These are phyloP conservation scores for Penicillium decumbens DNA, from an alignment of 2,329 filamentous ascomycete genomes.

Conservation along the genomic window DNA sequence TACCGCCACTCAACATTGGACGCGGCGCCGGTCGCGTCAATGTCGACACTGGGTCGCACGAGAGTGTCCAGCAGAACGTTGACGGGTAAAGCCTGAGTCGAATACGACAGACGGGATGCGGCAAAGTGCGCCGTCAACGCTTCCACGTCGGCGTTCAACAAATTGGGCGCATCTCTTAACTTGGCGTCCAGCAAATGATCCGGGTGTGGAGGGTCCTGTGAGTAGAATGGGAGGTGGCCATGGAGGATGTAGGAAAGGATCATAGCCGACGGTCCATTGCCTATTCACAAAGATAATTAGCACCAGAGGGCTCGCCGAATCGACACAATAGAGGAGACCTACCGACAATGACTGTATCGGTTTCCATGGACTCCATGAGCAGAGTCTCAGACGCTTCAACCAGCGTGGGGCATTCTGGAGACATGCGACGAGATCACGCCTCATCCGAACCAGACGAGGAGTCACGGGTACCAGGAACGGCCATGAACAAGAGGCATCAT, in stretches of 20 bases:
- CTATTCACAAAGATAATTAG: constrained; percentile 33
- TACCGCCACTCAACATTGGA: constrained; percentile 54
- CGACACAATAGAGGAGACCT: constrained; percentile 21
- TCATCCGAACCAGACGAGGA: background rate
- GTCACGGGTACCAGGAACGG: constrained; percentile 15
- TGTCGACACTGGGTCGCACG: constrained; percentile 55
- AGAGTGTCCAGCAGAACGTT: constrained; percentile 59
- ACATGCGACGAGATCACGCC: constrained; percentile 21
- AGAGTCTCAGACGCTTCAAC: constrained; percentile 23
- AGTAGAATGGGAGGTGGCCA: constrained; percentile 56
- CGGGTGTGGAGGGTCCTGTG: constrained; percentile 49
- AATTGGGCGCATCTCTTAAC: constrained; percentile 44
- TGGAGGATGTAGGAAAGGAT: constrained; percentile 61
- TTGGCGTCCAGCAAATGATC: constrained; percentile 55
- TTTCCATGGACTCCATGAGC: constrained; percentile 30
- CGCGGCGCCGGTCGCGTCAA: constrained; percentile 48
- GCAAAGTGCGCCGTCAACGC: constrained; percentile 55
- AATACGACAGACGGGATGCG: constrained; percentile 56
- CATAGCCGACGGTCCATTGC: constrained; percentile 59
- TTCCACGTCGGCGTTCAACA: constrained; percentile 47
- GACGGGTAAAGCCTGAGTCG: constrained; percentile 56
- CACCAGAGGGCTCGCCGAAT: background rate
- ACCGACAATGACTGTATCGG: constrained; percentile 45
- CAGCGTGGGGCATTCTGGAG: constrained; percentile 32
- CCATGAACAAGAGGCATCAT: constrained; percentile 19